phyloP scores from a whole-genome alignment of 2,329 filamentous ascomycete species.

The Chaetomium globosum region DNA sequence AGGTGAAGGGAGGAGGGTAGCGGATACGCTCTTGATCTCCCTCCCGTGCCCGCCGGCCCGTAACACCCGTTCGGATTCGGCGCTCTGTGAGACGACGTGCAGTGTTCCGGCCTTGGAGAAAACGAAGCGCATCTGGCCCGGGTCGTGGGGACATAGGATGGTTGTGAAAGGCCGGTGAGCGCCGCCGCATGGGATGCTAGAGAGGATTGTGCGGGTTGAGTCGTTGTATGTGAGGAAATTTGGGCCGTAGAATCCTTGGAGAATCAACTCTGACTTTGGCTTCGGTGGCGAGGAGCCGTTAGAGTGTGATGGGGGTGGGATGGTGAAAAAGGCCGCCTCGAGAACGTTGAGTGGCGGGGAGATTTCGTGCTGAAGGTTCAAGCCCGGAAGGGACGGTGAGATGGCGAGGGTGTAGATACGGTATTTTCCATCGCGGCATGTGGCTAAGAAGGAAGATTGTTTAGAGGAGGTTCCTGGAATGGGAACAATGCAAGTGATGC shows the following conservation, averaged over 20 bases:
- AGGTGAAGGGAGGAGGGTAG: conserved; percentile 37
- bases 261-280: conserved; percentile 55
- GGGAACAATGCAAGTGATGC: conserved; percentile 67
- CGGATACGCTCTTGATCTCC: conserved; percentile 67
- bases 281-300: neutral
- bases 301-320: neutral
- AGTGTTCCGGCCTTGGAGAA: conserved; percentile 63
- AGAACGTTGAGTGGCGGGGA: conserved; percentile 73
- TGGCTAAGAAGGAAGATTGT: conserved; percentile 62
- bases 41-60: conserved; percentile 78
- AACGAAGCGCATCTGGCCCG: conserved; percentile 55
- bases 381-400: conserved; percentile 28
- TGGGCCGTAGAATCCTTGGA: conserved; percentile 81
- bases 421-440: conserved; percentile 75
- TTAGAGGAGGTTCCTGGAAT: conserved; percentile 42
- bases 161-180: conserved; percentile 76
- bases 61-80: conserved; percentile 51
- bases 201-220: conserved; percentile 67
- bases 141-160: conserved; percentile 25
- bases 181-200: conserved; percentile 79
- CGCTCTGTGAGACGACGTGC: conserved; percentile 32
- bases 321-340: conserved; percentile 67
- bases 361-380: conserved; percentile 65
- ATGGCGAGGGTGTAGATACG: conserved; percentile 58
- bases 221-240: conserved; percentile 83